These are phyloP conservation scores for Crataegus laevigata DNA, from an alignment of 306 rosid genomes.

Conservation along the genomic window DNA sequence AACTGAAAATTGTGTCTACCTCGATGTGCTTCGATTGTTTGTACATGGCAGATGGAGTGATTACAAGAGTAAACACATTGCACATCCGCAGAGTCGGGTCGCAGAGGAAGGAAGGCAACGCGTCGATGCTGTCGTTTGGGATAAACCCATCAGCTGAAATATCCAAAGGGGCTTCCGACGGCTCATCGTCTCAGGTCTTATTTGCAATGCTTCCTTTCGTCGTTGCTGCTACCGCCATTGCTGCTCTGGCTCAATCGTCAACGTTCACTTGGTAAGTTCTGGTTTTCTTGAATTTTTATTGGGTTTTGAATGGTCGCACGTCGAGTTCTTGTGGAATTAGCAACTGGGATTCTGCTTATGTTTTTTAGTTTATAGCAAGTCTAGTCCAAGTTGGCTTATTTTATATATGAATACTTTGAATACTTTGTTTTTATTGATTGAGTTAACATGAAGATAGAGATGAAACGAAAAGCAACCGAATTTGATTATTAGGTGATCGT, in stretches of 20 bases:
- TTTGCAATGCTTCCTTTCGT: slow-evolving; percentile 92
- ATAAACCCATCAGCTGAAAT: slow-evolving; percentile 25
- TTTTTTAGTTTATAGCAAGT: background rate
- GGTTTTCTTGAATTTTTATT: background rate
- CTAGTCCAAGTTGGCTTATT: background rate
- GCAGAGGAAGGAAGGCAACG: slow-evolving; percentile 32
- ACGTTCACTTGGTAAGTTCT: slow-evolving; percentile 75
- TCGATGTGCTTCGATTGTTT: slow-evolving; percentile 73
- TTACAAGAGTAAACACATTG: slow-evolving; percentile 72
- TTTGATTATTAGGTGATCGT: no score
- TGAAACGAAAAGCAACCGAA: no score
- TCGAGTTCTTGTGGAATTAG: background rate
- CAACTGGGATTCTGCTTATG: background rate
- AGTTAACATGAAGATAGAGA: no score
- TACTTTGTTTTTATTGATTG: no score
- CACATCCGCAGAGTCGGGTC: slow-evolving; percentile 44
- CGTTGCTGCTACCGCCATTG: slow-evolving; percentile 81
- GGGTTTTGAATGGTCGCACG: background rate
- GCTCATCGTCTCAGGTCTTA: slow-evolving; percentile 52
- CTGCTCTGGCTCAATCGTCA: slow-evolving; percentile 76
- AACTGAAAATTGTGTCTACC: slow-evolving; percentile 50
- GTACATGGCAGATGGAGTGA: slow-evolving; percentile 94
- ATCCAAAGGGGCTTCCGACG: slow-evolving; percentile 24
- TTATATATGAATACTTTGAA: background rate
- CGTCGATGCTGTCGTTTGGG: slow-evolving; percentile 52